Base-by-base conservation (phyloP, 1,284 basidiomycete species). In the Pulchroboletus neoregius region DNA sequence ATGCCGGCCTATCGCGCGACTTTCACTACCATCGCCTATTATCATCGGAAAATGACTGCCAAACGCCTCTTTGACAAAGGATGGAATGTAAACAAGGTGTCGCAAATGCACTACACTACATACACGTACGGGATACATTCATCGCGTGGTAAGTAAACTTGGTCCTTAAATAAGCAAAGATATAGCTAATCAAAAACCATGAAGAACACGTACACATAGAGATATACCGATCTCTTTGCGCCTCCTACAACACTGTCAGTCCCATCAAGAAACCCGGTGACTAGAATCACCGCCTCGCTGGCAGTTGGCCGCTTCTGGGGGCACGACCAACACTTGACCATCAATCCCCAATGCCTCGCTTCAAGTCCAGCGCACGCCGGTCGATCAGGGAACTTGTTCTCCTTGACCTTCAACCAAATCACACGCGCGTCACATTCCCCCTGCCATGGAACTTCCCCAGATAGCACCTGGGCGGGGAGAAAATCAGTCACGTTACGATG, bases 401-500 rank as follows among this genome's bases (percentile, higher is more conserved):
- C 26, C 32, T 35, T 30, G 16, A 46, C 26, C 26, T 42, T 46
- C 8, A 42, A 12, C 10, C 15, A 35, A 22, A 35, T 34, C 10
- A 42, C 45, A 5, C 23, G 24, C 8, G 38, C 15, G 5, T 42
- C 39, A 12, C 23, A n/a, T 28, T 33, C 7, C 1, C 24, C 46
- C 4, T 47, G 28, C 34, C 24, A 48, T 7, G 41, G 46, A 11
- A 48, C 12, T 9, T 46, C 9, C n/a, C 44, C 44, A 22, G 44
- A 46, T 6, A 41, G n/a, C 10, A 39, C 37, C 37, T 34, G 11
- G 7, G 11, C 15, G n/a, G 24, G 15, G 10, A 27, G n/a, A 33
- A 18, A 11, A 34, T 34, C 31, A 39, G 16, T 11, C 15, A 2
- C 9, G 11, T 28, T 5, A 22, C 15, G 2, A 26, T 12, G 16